These are phyloP conservation scores for Colletotrichum incanum DNA, from an alignment of 2,329 filamentous ascomycete genomes.

Conservation along the genomic window DNA sequence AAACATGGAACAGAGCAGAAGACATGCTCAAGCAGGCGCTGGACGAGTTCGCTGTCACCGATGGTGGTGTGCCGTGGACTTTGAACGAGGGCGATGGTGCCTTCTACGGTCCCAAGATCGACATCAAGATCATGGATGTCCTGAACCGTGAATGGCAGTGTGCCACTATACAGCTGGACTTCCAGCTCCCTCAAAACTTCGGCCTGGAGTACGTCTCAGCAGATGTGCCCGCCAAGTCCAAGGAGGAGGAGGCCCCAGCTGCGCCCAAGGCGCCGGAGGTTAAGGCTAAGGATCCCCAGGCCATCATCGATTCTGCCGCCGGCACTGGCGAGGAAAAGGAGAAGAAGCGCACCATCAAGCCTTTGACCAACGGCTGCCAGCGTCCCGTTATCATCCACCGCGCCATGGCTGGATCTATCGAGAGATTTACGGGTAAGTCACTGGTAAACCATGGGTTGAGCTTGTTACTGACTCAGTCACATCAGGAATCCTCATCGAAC, in stretches of 20 bases:
- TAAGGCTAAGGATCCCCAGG: conserved; percentile 54
- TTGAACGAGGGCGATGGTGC: conserved; percentile 96
- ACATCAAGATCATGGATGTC: conserved; percentile 93
- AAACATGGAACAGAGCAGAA: conserved; percentile 93
- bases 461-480: conserved; percentile 54
- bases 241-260: conserved; percentile 50
- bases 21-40: conserved; percentile 84
- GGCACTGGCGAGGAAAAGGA: conserved; percentile 62
- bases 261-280: conserved; percentile 49
- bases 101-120: conserved; percentile 99
- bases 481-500: conserved; percentile 85
- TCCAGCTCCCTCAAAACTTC: conserved; percentile 78
- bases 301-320: conserved; percentile 50
- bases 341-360: conserved; percentile 57
- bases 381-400: conserved; percentile 91
- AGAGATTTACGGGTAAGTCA: conserved; percentile 57
- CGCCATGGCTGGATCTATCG: conserved; percentile 80
- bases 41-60: conserved; percentile 75
- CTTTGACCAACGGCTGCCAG: conserved; percentile 78
- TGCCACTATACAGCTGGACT: conserved; percentile 95
- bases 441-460: too few relatives aligned
- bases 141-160: conserved; percentile 85
- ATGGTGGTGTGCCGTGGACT: conserved; percentile 74
- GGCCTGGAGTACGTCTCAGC: conserved; percentile 88
- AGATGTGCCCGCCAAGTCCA: conserved; percentile 63